These are phyloP conservation scores for Adansonia gregorii DNA, from an alignment of 441 rosid genomes.

Conservation along the genomic window DNA sequence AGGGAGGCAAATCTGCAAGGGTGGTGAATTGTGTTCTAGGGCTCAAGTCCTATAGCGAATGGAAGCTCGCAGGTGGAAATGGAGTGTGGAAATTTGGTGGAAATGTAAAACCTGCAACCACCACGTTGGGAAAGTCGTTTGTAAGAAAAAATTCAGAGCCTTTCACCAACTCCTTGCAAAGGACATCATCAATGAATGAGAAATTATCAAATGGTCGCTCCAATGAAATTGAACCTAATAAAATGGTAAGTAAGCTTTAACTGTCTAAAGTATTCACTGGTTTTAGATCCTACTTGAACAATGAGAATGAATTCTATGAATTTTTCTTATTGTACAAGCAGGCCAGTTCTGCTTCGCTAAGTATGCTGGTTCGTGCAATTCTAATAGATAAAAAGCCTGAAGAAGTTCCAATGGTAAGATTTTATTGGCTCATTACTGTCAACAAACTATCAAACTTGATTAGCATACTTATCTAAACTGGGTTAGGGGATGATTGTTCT, in stretches of 20 bases:
- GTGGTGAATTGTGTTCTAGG: slow-evolving; percentile 85
- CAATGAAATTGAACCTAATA: slow-evolving; percentile 53
- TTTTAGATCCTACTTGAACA: slow-evolving; percentile 10
- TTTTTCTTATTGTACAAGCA: slow-evolving; percentile 36
- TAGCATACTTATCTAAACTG: slow-evolving; percentile 13
- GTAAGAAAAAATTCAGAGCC: slow-evolving; percentile 82
- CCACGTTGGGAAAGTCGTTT: slow-evolving; percentile 59
- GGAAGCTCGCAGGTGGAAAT: slow-evolving; percentile 85
- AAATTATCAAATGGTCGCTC: slow-evolving; percentile 39
- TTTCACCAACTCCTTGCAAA: slow-evolving; percentile 68
- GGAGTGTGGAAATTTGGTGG: slow-evolving; percentile 97
- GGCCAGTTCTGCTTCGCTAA: slow-evolving; percentile 59
- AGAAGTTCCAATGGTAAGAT: slow-evolving; percentile 73
- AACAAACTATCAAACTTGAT: not conserved
- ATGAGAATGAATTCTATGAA: slow-evolving; percentile 9
- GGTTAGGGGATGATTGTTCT: not conserved
- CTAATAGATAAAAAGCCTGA: slow-evolving; percentile 83
- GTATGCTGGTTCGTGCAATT: slow-evolving; percentile 75
- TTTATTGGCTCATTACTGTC: slow-evolving; percentile 8
- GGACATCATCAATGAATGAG: slow-evolving; percentile 64
- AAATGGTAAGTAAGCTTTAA: slow-evolving; percentile 63
- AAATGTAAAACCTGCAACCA: slow-evolving; percentile 61
- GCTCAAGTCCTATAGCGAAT: slow-evolving; percentile 77
- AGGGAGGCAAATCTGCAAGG: slow-evolving; percentile 96
- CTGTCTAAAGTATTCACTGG: slow-evolving; percentile 16